Base-by-base conservation (phyloP, 768 basidiomycete species). In the Tulasnella sp. region DNA sequence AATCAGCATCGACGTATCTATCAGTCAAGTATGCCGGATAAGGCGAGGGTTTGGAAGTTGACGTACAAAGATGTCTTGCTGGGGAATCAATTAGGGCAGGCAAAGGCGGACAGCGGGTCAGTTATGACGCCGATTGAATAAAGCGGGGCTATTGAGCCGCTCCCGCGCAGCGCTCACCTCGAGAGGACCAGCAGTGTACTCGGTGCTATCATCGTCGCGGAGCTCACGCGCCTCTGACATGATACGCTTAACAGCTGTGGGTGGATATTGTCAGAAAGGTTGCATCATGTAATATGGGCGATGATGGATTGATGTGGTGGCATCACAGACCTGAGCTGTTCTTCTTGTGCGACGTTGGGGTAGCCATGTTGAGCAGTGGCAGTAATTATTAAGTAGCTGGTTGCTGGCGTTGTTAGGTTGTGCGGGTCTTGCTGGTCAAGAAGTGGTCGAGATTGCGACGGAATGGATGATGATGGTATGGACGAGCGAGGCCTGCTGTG, bases 211-310 rank as follows among this genome's bases (percentile, higher is more conserved):
- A 70, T 95, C 93, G 55, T 80, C 82, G 0, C 85, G 82, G 13
- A 97, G 80, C 68, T 98, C 94, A 62, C 82, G 77, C 3, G 93
- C 93, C 72, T 98, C 95, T 70, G 92, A 91, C 85, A 98, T 87
- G 65, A 98, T 96, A 34, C 95, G 84, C 74, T 97, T 97, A 54
- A 96, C 89, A 56, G 92, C 93, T 88, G 64, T 64, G 29, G 17
- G 17, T 2, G 5, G 19, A 8, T 29, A 4, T 23, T 2, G 15
- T 51, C 24, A 27, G 44, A 29, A 10, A 9, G 53, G 23, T 32
- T 13, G 48, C n/a, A 19, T 11, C 15, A 32, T 47, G 45, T 7
- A 56, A 44, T 11, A 26, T 42, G 10, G 23, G n/a, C 21, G 17
- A 3, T n/a, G 2, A 7, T 8, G 24, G 23, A 8, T 7, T 32